phyloP scores from a whole-genome alignment of 2,329 filamentous ascomycete species.

The Nemania bipapillata region DNA sequence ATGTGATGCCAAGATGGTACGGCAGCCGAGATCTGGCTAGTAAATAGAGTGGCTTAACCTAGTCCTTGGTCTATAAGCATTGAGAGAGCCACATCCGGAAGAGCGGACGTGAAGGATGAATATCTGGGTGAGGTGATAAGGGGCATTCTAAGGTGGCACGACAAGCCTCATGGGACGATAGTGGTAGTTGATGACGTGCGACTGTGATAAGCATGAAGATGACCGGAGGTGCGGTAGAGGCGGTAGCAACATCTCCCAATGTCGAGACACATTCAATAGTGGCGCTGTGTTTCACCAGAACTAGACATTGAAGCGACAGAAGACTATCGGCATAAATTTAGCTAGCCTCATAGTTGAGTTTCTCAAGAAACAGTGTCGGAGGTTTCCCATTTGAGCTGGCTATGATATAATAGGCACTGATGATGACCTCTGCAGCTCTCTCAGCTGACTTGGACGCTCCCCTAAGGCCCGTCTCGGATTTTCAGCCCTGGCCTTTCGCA shows the following conservation, averaged over 20 bases:
- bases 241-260: neutral
- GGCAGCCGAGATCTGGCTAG: neutral
- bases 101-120: neutral
- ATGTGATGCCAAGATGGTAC: neutral
- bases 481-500: slow-evolving; percentile 15
- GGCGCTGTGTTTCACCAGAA: neutral
- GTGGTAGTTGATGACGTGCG: neutral
- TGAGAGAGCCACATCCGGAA: neutral
- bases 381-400: neutral
- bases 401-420: slow-evolving; percentile 1
- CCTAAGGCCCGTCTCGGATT: neutral
- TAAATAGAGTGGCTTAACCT: neutral
- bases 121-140: neutral
- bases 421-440: slow-evolving; percentile 13
- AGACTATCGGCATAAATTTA: neutral
- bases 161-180: neutral
- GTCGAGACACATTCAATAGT: neutral
- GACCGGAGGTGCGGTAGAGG: too few species aligned
- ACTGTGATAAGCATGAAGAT: neutral
- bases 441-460: slow-evolving; percentile 18
- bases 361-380: neutral
- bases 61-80: neutral
- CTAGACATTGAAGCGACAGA: neutral
- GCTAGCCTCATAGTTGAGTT: neutral
- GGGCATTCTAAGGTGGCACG: neutral